Evolutionary conservation across 139 green algal genomes (phyloP).

Genomic region (Astrephomene gubernaculifera): DNA sequence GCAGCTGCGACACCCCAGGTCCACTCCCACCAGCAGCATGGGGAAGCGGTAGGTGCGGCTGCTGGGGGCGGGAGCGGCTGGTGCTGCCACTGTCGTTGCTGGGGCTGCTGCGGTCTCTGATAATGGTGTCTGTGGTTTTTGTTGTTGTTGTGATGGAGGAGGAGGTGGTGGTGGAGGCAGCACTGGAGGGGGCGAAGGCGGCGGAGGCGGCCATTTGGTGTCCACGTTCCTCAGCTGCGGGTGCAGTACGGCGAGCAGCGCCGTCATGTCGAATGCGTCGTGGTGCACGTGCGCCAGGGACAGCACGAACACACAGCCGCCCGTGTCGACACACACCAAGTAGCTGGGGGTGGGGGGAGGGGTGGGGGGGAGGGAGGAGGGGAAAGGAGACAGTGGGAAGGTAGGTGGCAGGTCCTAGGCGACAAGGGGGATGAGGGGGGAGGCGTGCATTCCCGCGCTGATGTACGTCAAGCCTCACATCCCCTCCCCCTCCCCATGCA

Average conservation of each 20-base stretch:
- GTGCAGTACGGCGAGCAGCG: conserved; percentile 30
- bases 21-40: conserved; percentile 21
- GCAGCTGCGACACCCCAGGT: conserved; percentile 1
- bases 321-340: conserved; percentile 43
- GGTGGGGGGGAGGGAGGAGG: not conserved
- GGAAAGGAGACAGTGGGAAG: not conserved
- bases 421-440: not conserved
- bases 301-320: conserved; percentile 26
- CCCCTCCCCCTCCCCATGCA: not conserved
- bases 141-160: not conserved
- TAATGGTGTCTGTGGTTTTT: not conserved
- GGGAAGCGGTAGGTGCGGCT: conserved; percentile 21
- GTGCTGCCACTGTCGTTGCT: not conserved
- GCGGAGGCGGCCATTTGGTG: conserved; percentile 11
- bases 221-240: conserved; percentile 31
- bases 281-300: conserved; percentile 31
- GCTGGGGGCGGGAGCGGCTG: not conserved
- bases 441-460: not conserved
- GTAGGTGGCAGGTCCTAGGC: not conserved
- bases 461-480: not conserved
- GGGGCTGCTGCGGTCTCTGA: not conserved
- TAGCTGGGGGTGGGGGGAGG: not conserved
- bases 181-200: not conserved
- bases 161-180: not conserved
- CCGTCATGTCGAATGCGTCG: conserved; percentile 39